Base-by-base conservation (phyloP, 106 monocot genomes). In the Apostasia ramifera region DNA sequence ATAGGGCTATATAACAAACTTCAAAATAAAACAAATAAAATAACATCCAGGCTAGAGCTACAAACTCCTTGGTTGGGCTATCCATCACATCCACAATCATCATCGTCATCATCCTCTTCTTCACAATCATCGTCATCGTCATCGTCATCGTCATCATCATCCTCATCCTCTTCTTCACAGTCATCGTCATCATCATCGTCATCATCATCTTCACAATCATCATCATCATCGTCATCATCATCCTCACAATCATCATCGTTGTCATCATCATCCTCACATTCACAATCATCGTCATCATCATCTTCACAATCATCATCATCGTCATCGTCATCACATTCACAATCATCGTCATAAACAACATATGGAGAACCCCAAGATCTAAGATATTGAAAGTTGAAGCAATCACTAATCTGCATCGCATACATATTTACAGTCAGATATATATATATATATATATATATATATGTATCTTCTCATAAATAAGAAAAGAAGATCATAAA, bases 51-150 rank as follows among this genome's bases (percentile, higher is more conserved):
- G 40, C 3, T 41, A 59, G 59, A 40, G 6, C 40, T 39, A 5
- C 4, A 51, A 5, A 9, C 4, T 15, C 6, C 7, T 15, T 59
- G 40, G 40, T 9, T 2, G 40, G 40, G 11, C 9, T 44, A 62
- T 41, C 13, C 62, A 43, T 62, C 62, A 62, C 62, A 62, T 44
- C 44, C 62, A 44, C 62, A 62, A 43, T 62, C 62, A 62, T 62
- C 61, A 50, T 50, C 50, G 2, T 50, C 50, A 50, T 50, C 50
- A 50, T 50, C 50, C 2, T 44, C 44, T 43, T 62, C 62, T 2
- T 62, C 62, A 0, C 44, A 41, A 44, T 62, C 62, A 44, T 62
- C 62, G 1, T 62, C 62, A 12, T 62, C 62, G 2, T 44, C 41
- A 9, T 62, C 62, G 7, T 62, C 62, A 3, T 40, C 37, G 40